Conservation (phyloP, 2,329 filamentous ascomycete genomes). For the Aspergillus novofumigatus region DNA sequence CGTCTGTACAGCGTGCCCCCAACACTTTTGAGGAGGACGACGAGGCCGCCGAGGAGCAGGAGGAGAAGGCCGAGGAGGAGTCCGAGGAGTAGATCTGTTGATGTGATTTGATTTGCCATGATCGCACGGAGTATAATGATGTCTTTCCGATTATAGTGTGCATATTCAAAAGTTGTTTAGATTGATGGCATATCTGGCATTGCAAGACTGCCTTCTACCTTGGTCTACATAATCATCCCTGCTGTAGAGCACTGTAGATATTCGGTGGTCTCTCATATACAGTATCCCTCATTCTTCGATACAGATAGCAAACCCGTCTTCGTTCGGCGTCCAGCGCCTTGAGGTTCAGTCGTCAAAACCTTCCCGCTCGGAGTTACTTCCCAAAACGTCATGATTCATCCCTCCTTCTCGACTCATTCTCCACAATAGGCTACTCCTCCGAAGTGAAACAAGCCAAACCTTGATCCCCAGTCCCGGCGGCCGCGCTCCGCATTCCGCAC, state of each 20-base stretch:
- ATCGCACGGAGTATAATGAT: slow-evolving; percentile 12
- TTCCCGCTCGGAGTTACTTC: too few species aligned
- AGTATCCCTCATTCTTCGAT: too few species aligned
- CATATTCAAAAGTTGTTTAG: slow-evolving; percentile 26
- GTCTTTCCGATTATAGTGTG: slow-evolving; percentile 1
- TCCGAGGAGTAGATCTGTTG: slow-evolving; percentile 28
- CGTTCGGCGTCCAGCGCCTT: not conserved
- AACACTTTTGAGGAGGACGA: slow-evolving; percentile 89
- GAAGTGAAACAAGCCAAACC: not conserved
- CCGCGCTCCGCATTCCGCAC: not conserved
- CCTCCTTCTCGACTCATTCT: too few species aligned
- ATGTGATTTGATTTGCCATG: slow-evolving; percentile 14
- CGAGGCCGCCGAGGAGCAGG: slow-evolving; percentile 56
- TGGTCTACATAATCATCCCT: not conserved
- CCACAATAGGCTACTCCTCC: not conserved
- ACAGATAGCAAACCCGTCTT: too few species aligned
- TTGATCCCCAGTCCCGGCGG: not conserved
- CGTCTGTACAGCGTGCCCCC: slow-evolving; percentile 87
- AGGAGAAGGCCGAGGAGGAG: slow-evolving; percentile 54
- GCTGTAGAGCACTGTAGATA: too few species aligned
- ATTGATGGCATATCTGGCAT: slow-evolving; percentile 2
- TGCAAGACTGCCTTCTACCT: not conserved
- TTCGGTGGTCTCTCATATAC: too few species aligned
- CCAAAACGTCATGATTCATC: too few species aligned
- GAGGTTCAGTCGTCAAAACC: not conserved